A percentile compares a stretch with the other conserved stretches of the same genome.
phyloP scores from a whole-genome alignment of 805 yeast species.

The Candida glaebosa region DNA sequence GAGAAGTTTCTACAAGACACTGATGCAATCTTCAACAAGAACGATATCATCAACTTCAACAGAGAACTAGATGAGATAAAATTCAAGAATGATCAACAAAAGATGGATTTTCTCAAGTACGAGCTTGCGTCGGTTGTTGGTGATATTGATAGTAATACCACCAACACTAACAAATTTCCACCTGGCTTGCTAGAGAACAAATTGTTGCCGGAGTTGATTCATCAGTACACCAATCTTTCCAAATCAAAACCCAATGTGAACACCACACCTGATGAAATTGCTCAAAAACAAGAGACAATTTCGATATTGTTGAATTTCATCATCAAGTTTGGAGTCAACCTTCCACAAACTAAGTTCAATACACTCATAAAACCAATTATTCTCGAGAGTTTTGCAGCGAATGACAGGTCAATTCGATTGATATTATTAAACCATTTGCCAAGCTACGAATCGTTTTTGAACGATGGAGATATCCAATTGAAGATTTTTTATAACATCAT shows the following conservation, averaged over 20 bases:
- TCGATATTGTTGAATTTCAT: constrained; percentile 40
- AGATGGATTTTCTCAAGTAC: constrained; percentile 39
- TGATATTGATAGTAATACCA: constrained; percentile 12
- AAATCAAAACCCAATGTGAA: constrained; percentile 20
- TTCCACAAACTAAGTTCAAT: constrained; percentile 32
- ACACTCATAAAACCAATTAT: constrained; percentile 56
- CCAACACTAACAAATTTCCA: constrained; percentile 30
- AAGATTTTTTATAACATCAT: constrained; percentile 64
- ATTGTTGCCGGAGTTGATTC: constrained; percentile 67
- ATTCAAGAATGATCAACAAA: constrained; percentile 51
- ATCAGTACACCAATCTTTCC: constrained; percentile 35
- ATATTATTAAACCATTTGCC: constrained; percentile 66
- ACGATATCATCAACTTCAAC: constrained; percentile 49
- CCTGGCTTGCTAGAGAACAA: constrained; percentile 54
- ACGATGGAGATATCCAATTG: constrained; percentile 61
- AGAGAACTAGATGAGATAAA: constrained; percentile 54
- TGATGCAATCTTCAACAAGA: constrained; percentile 25
- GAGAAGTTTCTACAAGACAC: constrained; percentile 27
- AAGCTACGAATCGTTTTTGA: constrained; percentile 45
- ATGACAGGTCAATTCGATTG: constrained; percentile 77
- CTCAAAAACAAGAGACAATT: constrained; percentile 34
- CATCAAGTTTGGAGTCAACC: constrained; percentile 30
- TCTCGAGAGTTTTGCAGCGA: constrained; percentile 56
- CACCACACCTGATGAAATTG: constrained; percentile 26
- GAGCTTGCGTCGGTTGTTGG: constrained; percentile 24